These are phyloP conservation scores for Microbotryomycetes sp. DNA, from an alignment of 1,284 basidiomycete species.

Conservation along the genomic window DNA sequence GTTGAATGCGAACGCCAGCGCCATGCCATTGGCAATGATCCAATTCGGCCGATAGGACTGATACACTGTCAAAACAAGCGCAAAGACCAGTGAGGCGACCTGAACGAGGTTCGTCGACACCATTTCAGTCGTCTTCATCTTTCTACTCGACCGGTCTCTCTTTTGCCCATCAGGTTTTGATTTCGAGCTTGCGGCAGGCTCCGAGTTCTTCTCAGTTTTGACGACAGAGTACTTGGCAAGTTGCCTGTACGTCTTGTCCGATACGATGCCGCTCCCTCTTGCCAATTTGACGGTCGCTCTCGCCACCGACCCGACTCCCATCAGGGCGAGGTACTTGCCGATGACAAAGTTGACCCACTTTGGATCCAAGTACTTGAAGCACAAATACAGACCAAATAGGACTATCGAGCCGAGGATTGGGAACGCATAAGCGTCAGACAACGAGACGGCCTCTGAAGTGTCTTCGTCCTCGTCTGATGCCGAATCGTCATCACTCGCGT, in stretches of 20 bases:
- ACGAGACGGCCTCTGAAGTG: background rate
- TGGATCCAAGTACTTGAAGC: slow-evolving; percentile 65
- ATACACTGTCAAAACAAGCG: background rate
- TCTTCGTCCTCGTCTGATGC: slow-evolving; percentile 10
- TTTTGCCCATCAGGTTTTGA: no score
- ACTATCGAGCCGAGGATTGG: slow-evolving; percentile 56
- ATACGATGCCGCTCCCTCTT: slow-evolving; percentile 45
- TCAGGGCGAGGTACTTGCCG: slow-evolving; percentile 35
- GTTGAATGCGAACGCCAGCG: slow-evolving; percentile 74
- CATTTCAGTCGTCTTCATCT: background rate
- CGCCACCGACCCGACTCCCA: slow-evolving; percentile 28
- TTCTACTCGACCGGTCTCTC: slow-evolving; percentile 44
- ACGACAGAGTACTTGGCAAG: background rate
- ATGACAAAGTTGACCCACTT: slow-evolving; percentile 74
- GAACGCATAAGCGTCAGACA: slow-evolving; percentile 47
- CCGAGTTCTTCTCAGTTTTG: slow-evolving; percentile 13
- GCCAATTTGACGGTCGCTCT: slow-evolving; percentile 47
- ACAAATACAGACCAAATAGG: slow-evolving; percentile 59
- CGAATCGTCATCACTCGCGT: slow-evolving; percentile 11
- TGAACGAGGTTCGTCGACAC: background rate
- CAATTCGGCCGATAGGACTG: slow-evolving; percentile 46
- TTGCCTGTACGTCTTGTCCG: background rate
- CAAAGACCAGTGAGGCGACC: background rate
- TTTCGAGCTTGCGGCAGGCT: background rate
- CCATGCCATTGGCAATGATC: slow-evolving; percentile 70